Base-by-base conservation (phyloP, 495 filamentous ascomycete genomes). In the Usnea hakonensis region DNA sequence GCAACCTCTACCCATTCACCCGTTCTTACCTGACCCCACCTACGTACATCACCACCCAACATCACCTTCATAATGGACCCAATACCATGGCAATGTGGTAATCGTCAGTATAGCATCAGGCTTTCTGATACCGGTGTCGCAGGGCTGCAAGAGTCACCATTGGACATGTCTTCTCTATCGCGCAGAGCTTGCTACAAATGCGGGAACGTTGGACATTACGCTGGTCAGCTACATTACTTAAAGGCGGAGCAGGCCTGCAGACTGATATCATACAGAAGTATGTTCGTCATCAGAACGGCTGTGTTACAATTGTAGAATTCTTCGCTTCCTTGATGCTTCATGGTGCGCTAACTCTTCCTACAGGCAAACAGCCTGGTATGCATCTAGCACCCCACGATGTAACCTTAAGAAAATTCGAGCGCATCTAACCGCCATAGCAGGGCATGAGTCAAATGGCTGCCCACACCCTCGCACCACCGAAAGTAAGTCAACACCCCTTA, bases 161-260 rank as follows among this genome's bases (percentile, higher is more conserved):
- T 55, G 50, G 67, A 56, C 32, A 70, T 70, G 86, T 93, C 92
- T 79, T 95, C 95, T 69, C 83, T 97, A 72, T 93, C 91, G 74
- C 90, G 94, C 75, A 90, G 95, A 76, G 95, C 93, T 65, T 99
- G 95, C 85, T 99, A 97, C 84, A 99, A 99, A 81, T 99, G 95
- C 82, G 95, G 95, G 77, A 96, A 96, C 72, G 91, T 99, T 73
- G 94, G 94, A 76, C 94, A 99, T 80, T 97, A 95, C 74, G 94
- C 94, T 68, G 84, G 84, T 87, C 75, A 76, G 83, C 78, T 58
- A 52, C 13, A 38, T 52, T 9, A 1, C 48, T 28, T 19, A 33
- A 35, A 35, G 48, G 11, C 0, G 14, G 26, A 28, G 37, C 40
- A 59, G 59, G 44, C 7, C 32, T 62, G 41, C 26, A 63, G 56